Conservation (phyloP, 495 filamentous ascomycete genomes). For the Penicillium soppii region DNA sequence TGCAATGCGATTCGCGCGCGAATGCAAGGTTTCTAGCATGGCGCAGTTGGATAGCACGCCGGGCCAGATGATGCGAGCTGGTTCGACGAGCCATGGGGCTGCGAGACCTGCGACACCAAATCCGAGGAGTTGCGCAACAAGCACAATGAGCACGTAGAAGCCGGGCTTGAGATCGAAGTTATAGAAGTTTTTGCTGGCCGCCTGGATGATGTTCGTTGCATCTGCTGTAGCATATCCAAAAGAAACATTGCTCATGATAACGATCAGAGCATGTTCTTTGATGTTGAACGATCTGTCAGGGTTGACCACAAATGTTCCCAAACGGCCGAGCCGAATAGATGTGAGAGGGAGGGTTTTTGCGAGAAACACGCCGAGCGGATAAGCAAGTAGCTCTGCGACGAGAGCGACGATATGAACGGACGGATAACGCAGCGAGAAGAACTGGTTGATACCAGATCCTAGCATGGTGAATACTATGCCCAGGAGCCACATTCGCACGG, state of each 20-base stretch:
- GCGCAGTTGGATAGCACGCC: slow-evolving; percentile 39
- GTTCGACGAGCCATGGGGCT: slow-evolving; percentile 59
- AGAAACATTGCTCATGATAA: slow-evolving; percentile 85
- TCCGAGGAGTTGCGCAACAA: slow-evolving; percentile 63
- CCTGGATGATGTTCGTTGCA: slow-evolving; percentile 46
- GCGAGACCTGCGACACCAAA: slow-evolving; percentile 65
- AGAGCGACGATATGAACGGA: slow-evolving; percentile 73
- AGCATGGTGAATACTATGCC: slow-evolving; percentile 77
- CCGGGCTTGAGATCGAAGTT: slow-evolving; percentile 58
- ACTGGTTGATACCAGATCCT: slow-evolving; percentile 79
- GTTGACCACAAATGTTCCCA: slow-evolving; percentile 53
- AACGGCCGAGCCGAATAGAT: slow-evolving; percentile 40
- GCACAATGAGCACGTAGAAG: slow-evolving; percentile 59
- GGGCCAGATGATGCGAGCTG: slow-evolving; percentile 50
- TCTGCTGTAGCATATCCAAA: slow-evolving; percentile 62
- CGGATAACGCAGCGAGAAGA: slow-evolving; percentile 84
- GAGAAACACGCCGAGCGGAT: slow-evolving; percentile 52
- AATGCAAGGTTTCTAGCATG: slow-evolving; percentile 37
- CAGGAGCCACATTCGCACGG: slow-evolving; percentile 81
- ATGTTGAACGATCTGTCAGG: slow-evolving; percentile 68
- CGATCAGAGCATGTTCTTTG: slow-evolving; percentile 84
- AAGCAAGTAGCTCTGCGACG: slow-evolving; percentile 64
- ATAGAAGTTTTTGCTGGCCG: slow-evolving; percentile 49
- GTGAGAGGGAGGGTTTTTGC: slow-evolving; percentile 45
- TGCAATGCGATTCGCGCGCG: slow-evolving; percentile 35